A percentile compares a stretch with the other conserved stretches of the same genome.
Conservation (phyloP, 768 basidiomycete species). For the Mycena capillaripes region DNA sequence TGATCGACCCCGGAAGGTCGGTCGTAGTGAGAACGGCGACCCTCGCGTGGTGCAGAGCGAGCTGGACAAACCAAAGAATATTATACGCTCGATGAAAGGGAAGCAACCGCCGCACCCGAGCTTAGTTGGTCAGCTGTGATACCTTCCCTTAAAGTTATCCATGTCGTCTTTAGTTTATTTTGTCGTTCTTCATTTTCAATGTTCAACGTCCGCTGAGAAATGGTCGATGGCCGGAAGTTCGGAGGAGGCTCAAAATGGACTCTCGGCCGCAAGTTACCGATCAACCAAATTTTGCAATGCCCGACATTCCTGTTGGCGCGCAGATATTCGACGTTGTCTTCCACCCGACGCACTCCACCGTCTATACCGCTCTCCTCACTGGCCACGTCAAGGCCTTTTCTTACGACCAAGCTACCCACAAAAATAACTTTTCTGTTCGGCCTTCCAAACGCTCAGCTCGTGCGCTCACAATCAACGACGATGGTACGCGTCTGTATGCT, state of each 20-base stretch:
- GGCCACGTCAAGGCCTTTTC: slow-evolving; percentile 87
- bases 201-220: too few relatives aligned
- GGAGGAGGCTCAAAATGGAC: background rate
- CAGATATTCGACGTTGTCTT: slow-evolving; percentile 94
- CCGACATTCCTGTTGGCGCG: slow-evolving; percentile 76
- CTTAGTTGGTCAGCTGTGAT: background rate
- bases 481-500: slow-evolving; percentile 79
- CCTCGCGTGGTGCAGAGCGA: background rate
- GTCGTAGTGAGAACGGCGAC: background rate
- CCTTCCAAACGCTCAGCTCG: slow-evolving; percentile 91
- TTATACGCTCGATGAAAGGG: background rate
- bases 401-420: slow-evolving; percentile 77
- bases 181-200: too few relatives aligned
- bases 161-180: too few relatives aligned
- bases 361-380: slow-evolving; percentile 85
- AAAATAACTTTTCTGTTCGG: slow-evolving; percentile 70
- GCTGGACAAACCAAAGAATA: background rate
- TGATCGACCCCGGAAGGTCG: background rate
- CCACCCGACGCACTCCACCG: slow-evolving; percentile 79
- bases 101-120: background rate
- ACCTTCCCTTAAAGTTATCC: too few relatives aligned
- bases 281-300: slow-evolving; percentile 48
- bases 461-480: slow-evolving; percentile 73
- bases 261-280: background rate
- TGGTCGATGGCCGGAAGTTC: too few relatives aligned